Percentiles rank a stretch among this genome's conserved stretches.
Evolutionary conservation across 2,329 filamentous ascomycete genomes (phyloP).

Genomic region (Plenodomus tracheiphilus): DNA sequence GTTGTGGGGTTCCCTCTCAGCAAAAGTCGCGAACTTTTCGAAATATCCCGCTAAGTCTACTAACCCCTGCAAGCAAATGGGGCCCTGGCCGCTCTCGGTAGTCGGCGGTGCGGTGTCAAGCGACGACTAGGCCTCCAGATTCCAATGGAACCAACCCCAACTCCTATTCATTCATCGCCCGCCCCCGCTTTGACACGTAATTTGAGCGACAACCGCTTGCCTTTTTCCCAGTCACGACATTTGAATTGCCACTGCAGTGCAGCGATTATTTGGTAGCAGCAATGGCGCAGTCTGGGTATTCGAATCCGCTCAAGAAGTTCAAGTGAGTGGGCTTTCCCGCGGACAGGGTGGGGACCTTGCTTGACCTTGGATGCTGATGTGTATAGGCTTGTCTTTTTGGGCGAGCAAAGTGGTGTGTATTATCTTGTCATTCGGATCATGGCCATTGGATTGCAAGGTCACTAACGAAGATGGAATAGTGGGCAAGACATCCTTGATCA

Average conservation of each 20-base stretch:
- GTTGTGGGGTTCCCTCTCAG: conserved; percentile 7
- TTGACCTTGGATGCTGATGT: not conserved
- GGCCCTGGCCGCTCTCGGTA: conserved; percentile 14
- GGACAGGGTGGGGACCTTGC: not conserved
- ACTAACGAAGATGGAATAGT: conserved; percentile 60
- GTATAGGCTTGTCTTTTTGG: conserved; percentile 86
- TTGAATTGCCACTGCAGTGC: not conserved
- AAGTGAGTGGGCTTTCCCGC: conserved; percentile 63
- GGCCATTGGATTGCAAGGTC: too few relatives aligned
- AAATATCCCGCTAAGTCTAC: not conserved
- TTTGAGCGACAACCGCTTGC: conserved; percentile 2
- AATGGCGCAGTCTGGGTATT: conserved; percentile 88
- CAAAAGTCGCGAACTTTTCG: not conserved
- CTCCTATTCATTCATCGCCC: conserved; percentile 29
- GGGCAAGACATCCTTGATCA: conserved; percentile 97
- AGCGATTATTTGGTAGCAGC: conserved; percentile 33
- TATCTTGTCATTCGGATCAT: too few relatives aligned
- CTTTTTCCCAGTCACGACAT: conserved; percentile 3
- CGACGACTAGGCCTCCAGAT: conserved; percentile 21
- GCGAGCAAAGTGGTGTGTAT: conserved; percentile 92
- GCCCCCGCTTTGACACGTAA: conserved; percentile 13
- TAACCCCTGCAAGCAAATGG: not conserved
- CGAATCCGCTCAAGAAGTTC: conserved; percentile 99
- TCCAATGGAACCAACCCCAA: conserved; percentile 10
- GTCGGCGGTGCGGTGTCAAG: conserved; percentile 5